These are phyloP conservation scores for Phlyctochytrium arcticum DNA, from an alignment of 192 early-diverging fungal species.

Conservation along the genomic window DNA sequence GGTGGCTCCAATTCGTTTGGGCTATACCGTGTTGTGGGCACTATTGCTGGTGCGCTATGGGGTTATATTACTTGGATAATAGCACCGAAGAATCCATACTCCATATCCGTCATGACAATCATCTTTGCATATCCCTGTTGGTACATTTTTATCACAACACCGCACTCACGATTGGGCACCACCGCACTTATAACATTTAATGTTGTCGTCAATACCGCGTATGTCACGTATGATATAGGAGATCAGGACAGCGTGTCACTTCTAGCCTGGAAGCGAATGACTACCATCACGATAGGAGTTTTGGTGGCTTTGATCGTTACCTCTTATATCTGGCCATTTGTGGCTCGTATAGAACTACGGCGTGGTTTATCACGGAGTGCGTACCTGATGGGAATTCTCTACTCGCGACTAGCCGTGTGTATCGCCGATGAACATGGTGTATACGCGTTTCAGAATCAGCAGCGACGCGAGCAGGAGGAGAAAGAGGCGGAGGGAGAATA, in stretches of 20 bases:
- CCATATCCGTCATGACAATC: constrained; percentile 43
- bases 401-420: constrained; percentile 65
- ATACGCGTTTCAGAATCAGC: not conserved
- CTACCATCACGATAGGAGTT: constrained; percentile 71
- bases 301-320: constrained; percentile 65
- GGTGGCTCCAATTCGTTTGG: constrained; percentile 70
- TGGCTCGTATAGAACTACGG: constrained; percentile 76
- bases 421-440: constrained; percentile 31
- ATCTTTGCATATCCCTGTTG: constrained; percentile 68
- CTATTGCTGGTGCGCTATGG: constrained; percentile 62
- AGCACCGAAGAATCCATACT: constrained; percentile 37
- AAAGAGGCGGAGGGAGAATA: too few relatives aligned
- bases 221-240: constrained; percentile 62
- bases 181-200: constrained; percentile 74
- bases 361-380: constrained; percentile 47
- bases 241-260: constrained; percentile 42
- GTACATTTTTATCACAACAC: constrained; percentile 62
- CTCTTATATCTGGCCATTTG: constrained; percentile 79
- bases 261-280: constrained; percentile 53
- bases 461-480: too few relatives aligned
- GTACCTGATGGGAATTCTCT: constrained; percentile 65
- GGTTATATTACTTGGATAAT: constrained; percentile 62
- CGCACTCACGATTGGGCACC: constrained; percentile 71
- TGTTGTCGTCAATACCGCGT: constrained; percentile 44
- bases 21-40: constrained; percentile 71